Evolutionary conservation across 106 monocot species (phyloP).

Genomic region (Dendrobium huoshanense): DNA sequence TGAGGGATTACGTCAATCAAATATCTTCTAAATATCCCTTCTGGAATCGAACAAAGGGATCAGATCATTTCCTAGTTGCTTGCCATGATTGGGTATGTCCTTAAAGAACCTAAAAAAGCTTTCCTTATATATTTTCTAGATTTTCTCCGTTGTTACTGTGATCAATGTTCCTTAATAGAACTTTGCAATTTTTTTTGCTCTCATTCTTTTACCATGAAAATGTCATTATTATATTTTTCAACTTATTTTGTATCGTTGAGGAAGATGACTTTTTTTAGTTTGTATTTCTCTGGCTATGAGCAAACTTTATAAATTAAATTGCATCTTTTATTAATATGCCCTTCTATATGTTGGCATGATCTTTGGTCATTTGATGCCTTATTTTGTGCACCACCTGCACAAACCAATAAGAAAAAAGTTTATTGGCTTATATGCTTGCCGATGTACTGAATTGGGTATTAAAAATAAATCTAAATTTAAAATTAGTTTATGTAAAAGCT

Average conservation of each 20-base stretch:
- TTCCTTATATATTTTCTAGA: neutral
- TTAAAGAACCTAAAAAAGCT: neutral
- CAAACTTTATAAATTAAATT: neutral
- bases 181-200: neutral
- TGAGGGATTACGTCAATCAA: slow-evolving; percentile 63
- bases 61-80: slow-evolving; percentile 90
- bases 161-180: neutral
- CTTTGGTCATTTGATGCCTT: too few species aligned
- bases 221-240: neutral
- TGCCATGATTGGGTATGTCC: slow-evolving; percentile 95
- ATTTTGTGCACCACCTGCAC: too few species aligned
- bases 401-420: neutral
- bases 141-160: neutral
- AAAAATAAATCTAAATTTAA: neutral
- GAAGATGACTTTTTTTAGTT: neutral
- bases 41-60: slow-evolving; percentile 75
- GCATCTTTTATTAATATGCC: too few species aligned
- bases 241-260: neutral
- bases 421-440: neutral
- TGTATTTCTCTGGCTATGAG: neutral
- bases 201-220: neutral
- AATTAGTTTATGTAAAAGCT: too few species aligned
- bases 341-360: too few species aligned
- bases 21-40: slow-evolving; percentile 73
- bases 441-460: neutral